These are phyloP conservation scores for Colletotrichum gloeosporioides DNA, from an alignment of 2,329 filamentous ascomycete genomes.

Conservation along the genomic window DNA sequence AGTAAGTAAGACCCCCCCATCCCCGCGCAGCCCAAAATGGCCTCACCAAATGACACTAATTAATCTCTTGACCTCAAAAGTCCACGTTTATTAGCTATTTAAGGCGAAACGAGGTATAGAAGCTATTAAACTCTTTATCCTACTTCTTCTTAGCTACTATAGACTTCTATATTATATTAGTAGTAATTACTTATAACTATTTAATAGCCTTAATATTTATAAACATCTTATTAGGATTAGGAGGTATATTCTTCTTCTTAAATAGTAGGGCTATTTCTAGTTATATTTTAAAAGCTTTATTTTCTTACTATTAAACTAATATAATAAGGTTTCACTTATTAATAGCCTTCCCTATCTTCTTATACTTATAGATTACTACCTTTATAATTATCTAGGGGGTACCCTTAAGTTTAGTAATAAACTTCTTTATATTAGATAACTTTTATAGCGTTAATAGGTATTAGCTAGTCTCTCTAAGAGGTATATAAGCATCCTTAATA, in stretches of 20 bases:
- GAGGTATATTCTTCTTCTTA: neutral
- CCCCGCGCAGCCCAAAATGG: too few relatives aligned
- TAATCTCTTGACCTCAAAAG: too few relatives aligned
- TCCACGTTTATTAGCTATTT: neutral
- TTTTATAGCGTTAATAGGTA: neutral
- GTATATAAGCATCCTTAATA: neutral
- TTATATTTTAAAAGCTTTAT: neutral
- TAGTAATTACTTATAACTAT: neutral
- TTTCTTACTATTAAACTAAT: neutral
- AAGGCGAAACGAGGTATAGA: neutral
- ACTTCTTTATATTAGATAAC: neutral
- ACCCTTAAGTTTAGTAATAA: neutral
- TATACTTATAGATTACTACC: neutral
- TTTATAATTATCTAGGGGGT: neutral
- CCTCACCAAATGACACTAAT: too few relatives aligned
- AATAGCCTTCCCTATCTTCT: neutral
- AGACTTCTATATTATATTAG: neutral
- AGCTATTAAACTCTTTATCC: neutral
- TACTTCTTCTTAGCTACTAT: neutral
- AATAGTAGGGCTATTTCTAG: neutral
- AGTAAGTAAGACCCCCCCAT: too few relatives aligned
- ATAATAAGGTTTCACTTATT: neutral
- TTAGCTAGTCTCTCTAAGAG: neutral
- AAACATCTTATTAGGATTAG: neutral
- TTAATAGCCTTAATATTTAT: neutral